Conservation (phyloP, 805 yeast species). For the Pichia rugopelliculosa region DNA sequence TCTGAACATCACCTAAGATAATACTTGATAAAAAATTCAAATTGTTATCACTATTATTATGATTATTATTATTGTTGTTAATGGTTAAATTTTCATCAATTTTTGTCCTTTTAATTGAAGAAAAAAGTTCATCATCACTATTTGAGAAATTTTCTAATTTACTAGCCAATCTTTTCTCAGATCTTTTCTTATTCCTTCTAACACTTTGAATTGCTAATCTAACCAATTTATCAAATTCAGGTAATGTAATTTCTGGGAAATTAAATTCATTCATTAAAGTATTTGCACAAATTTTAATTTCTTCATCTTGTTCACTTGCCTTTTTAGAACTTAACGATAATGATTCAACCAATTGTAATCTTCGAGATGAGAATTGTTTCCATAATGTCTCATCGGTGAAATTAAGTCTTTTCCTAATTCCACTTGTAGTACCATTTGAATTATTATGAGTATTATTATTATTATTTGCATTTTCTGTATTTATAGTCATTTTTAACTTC, state of each 20-base stretch:
- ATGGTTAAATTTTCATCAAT: background rate
- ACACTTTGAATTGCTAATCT: slow-evolving; percentile 93
- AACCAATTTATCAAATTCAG: slow-evolving; percentile 83
- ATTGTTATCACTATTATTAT: slow-evolving; percentile 10
- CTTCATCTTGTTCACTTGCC: slow-evolving; percentile 89
- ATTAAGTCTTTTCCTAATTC: slow-evolving; percentile 52
- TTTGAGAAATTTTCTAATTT: slow-evolving; percentile 11
- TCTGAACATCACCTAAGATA: slow-evolving; percentile 19
- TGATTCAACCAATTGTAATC: slow-evolving; percentile 82
- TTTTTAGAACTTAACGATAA: slow-evolving; percentile 52
- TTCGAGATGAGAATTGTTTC: slow-evolving; percentile 85
- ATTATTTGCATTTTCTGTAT: background rate
- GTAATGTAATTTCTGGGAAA: slow-evolving; percentile 47
- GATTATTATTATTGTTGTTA: background rate
- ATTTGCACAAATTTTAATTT: slow-evolving; percentile 71
- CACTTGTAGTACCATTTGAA: slow-evolving; percentile 28
- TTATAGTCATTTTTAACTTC: background rate
- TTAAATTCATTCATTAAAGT: slow-evolving; percentile 72
- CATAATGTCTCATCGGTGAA: slow-evolving; percentile 79
- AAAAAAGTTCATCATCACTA: slow-evolving; percentile 7
- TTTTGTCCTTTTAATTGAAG: slow-evolving; percentile 2
- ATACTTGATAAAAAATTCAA: slow-evolving; percentile 22
- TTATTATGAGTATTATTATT: background rate
- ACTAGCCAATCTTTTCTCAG: slow-evolving; percentile 33
- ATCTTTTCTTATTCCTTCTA: slow-evolving; percentile 75